These are phyloP conservation scores for Termitomyces sp. DNA, from an alignment of 768 basidiomycete genomes.

Conservation along the genomic window DNA sequence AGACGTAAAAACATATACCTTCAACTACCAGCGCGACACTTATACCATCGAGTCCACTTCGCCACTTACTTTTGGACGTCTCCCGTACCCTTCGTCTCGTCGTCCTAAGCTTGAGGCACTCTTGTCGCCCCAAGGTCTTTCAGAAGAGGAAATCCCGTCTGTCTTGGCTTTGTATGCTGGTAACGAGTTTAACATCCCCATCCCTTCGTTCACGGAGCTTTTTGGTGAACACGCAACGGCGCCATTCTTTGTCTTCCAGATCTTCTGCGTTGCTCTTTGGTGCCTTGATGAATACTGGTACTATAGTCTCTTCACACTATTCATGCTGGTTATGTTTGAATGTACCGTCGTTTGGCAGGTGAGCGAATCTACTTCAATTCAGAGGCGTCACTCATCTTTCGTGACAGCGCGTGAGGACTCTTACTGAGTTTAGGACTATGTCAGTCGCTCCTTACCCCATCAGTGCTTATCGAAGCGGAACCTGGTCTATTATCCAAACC, in stretches of 20 bases:
- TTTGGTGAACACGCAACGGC: constrained; percentile 96
- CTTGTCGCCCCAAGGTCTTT: constrained; percentile 51
- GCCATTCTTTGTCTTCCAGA: constrained; percentile 98
- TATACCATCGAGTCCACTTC: constrained; percentile 63
- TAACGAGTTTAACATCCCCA: constrained; percentile 96
- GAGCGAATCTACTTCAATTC: constrained; percentile 17
- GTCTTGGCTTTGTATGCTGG: constrained; percentile 73
- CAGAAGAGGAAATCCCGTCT: constrained; percentile 37
- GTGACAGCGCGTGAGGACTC: constrained; percentile 78
- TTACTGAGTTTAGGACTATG: constrained; percentile 97
- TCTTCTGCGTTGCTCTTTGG: constrained; percentile 98
- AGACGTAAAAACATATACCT: constrained; percentile 66
- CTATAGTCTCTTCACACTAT: constrained; percentile 93
- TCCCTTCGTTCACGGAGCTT: constrained; percentile 88
- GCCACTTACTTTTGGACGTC: constrained; percentile 63
- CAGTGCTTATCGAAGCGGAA: constrained; percentile 68
- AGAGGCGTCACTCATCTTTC: background rate
- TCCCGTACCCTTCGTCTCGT: constrained; percentile 83
- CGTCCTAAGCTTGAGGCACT: constrained; percentile 67
- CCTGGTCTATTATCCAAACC: constrained; percentile 78
- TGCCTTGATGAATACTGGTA: constrained; percentile 99
- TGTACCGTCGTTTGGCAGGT: constrained; percentile 99
- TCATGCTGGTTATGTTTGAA: constrained; percentile 98
- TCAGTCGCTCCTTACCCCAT: constrained; percentile 88
- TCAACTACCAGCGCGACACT: constrained; percentile 93